Evolutionary conservation across 2,329 filamentous ascomycete species (phyloP).

Genomic region (Trichophyton schoenleinii): DNA sequence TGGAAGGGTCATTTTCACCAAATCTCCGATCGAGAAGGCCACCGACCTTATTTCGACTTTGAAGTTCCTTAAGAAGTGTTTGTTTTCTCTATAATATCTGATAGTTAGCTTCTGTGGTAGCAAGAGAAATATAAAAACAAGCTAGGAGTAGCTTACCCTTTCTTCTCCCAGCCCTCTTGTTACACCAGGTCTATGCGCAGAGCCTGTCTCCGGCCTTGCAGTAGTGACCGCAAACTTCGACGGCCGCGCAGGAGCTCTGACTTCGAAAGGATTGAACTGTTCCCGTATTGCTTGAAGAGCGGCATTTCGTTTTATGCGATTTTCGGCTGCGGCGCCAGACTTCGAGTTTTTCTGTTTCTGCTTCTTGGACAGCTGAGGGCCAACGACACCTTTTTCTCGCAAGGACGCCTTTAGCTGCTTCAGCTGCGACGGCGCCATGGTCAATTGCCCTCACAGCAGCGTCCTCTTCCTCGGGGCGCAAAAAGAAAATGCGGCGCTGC

Average conservation of each 20-base stretch:
- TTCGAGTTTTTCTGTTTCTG: constrained; percentile 65
- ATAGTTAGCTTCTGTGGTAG: constrained; percentile 2
- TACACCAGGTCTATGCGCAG: constrained; percentile 63
- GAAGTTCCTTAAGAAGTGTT: constrained; percentile 81
- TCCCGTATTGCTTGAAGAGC: constrained; percentile 80
- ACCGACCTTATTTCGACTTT: constrained; percentile 77
- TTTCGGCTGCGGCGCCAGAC: constrained; percentile 55
- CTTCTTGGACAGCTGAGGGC: constrained; percentile 90
- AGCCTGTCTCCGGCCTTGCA: constrained; percentile 40
- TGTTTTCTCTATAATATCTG: constrained; percentile 49
- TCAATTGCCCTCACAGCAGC: constrained; percentile 13
- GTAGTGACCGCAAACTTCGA: constrained; percentile 79
- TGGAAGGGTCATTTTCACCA: constrained; percentile 85
- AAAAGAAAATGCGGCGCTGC: not conserved
- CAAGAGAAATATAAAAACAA: constrained; percentile 2
- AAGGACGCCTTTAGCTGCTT: constrained; percentile 91
- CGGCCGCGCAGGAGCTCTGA: constrained; percentile 64
- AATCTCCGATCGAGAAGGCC: constrained; percentile 88
- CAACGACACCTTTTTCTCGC: constrained; percentile 75
- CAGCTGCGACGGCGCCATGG: constrained; percentile 89
- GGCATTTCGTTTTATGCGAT: constrained; percentile 61
- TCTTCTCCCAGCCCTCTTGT: constrained; percentile 81
- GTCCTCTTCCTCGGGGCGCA: not conserved
- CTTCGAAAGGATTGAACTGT: constrained; percentile 95
- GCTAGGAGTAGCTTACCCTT: constrained; percentile 39